Percentiles rank a stretch among this genome's conserved stretches.
These are phyloP conservation scores for Gastrodia elata DNA, from an alignment of 106 monocot species.

Conservation along the genomic window DNA sequence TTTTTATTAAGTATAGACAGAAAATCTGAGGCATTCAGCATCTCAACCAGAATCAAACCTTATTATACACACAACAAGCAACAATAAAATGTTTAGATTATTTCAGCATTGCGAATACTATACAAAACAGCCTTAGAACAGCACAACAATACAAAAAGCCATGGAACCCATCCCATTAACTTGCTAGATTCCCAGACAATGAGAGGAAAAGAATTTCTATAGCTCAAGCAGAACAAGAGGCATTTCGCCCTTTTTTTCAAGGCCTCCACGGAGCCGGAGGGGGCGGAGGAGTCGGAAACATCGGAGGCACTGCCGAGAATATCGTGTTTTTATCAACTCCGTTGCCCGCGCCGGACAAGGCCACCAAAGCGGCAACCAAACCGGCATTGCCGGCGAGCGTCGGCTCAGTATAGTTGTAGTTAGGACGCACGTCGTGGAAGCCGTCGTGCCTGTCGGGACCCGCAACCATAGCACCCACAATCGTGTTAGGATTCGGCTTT, in stretches of 20 bases:
- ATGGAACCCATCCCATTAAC: background rate
- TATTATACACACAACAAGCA: background rate
- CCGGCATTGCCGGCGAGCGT: constrained; percentile 55
- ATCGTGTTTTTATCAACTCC: constrained; percentile 47
- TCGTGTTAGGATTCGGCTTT: constrained; percentile 31
- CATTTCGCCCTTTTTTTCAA: constrained; percentile 4
- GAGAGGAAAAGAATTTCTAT: constrained; percentile 1
- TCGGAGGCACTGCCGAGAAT: constrained; percentile 33
- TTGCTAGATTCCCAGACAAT: background rate
- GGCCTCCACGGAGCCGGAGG: constrained; percentile 39
- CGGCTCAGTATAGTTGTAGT: constrained; percentile 42
- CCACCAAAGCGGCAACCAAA: constrained; percentile 44
- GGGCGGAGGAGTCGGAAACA: constrained; percentile 23
- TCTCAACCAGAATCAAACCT: no score
- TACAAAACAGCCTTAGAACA: constrained; percentile 2
- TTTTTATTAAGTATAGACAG: no score
- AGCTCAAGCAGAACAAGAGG: background rate
- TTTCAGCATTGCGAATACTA: background rate
- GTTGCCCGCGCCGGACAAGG: constrained; percentile 13
- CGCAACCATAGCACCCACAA: constrained; percentile 52
- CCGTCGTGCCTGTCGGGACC: constrained; percentile 36
- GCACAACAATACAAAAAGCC: background rate
- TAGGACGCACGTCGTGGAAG: constrained; percentile 27
- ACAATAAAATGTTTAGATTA: background rate
- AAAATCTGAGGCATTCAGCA: no score